Percentiles rank a stretch among this genome's conserved stretches.
These are phyloP conservation scores for Hydnomerulius pinastri DNA, from an alignment of 768 basidiomycete genomes.

Conservation along the genomic window DNA sequence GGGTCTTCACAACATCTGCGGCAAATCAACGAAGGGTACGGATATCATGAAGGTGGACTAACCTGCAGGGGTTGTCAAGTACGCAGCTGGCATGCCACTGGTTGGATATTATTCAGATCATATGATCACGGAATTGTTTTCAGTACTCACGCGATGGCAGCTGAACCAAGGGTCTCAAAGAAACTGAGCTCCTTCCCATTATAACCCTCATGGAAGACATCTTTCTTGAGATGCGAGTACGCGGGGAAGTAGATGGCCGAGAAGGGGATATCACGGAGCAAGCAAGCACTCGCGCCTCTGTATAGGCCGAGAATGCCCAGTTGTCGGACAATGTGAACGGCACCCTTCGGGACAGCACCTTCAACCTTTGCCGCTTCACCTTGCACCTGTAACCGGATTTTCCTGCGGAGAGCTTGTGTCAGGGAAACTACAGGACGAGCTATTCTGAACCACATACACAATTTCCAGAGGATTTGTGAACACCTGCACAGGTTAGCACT, in stretches of 20 bases:
- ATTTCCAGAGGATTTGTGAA: slow-evolving; percentile 98
- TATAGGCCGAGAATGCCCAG: slow-evolving; percentile 92
- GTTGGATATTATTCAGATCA: slow-evolving; percentile 31
- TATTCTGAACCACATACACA: slow-evolving; percentile 56
- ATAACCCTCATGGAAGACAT: slow-evolving; percentile 93
- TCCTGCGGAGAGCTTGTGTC: slow-evolving; percentile 45
- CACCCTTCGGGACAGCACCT: slow-evolving; percentile 80
- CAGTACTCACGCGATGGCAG: slow-evolving; percentile 75
- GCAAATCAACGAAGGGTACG: slow-evolving; percentile 14
- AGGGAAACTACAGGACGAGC: background rate
- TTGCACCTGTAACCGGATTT: slow-evolving; percentile 94
- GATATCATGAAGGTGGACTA: slow-evolving; percentile 21
- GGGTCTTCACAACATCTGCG: slow-evolving; percentile 95
- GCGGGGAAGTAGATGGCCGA: slow-evolving; percentile 91
- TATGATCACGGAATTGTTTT: slow-evolving; percentile 17
- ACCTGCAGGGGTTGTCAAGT: slow-evolving; percentile 91
- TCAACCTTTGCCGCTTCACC: slow-evolving; percentile 91
- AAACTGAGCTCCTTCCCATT: slow-evolving; percentile 93
- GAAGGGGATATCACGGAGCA: slow-evolving; percentile 95
- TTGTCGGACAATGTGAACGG: slow-evolving; percentile 89
- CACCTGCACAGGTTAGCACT: slow-evolving; percentile 50
- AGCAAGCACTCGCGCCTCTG: slow-evolving; percentile 89
- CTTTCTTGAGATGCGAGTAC: slow-evolving; percentile 89
- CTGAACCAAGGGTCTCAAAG: slow-evolving; percentile 82
- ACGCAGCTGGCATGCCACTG: slow-evolving; percentile 98